These are phyloP conservation scores for Podospora bellae-mahoneyi DNA, from an alignment of 495 filamentous ascomycete genomes.

Conservation along the genomic window DNA sequence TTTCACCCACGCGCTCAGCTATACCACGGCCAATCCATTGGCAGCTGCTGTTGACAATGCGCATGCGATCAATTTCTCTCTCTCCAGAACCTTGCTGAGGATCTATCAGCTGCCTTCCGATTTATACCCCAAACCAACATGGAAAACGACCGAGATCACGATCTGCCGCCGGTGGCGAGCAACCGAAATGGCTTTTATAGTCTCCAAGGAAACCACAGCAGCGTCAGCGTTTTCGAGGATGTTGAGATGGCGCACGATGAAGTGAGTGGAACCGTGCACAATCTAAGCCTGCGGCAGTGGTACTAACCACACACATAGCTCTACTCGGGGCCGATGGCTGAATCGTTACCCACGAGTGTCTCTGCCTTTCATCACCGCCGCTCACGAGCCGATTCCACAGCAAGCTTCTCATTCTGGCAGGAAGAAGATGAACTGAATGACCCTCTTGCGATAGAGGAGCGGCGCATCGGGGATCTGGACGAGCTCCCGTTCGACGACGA, in stretches of 20 bases:
- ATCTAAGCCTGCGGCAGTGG: slow-evolving; percentile 5
- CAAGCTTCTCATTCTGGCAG: slow-evolving; percentile 89
- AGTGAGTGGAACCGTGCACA: slow-evolving; percentile 43
- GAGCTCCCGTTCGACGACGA: slow-evolving; percentile 42
- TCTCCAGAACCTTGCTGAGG: not conserved
- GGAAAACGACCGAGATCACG: slow-evolving; percentile 26
- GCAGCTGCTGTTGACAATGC: not conserved
- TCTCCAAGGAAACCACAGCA: slow-evolving; percentile 74
- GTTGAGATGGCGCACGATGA: slow-evolving; percentile 99
- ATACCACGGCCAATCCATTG: not conserved
- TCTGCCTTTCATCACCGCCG: slow-evolving; percentile 83
- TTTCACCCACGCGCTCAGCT: not conserved
- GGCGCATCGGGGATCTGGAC: slow-evolving; percentile 32
- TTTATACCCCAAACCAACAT: slow-evolving; percentile 22
- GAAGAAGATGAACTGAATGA: slow-evolving; percentile 52
- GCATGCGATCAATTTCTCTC: not conserved
- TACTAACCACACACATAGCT: slow-evolving; percentile 53
- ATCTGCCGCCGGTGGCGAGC: slow-evolving; percentile 30
- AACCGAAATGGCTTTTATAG: slow-evolving; percentile 48
- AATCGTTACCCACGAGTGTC: slow-evolving; percentile 87
- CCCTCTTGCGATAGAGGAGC: slow-evolving; percentile 3
- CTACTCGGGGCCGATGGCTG: slow-evolving; percentile 88
- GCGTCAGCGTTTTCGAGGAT: slow-evolving; percentile 79
- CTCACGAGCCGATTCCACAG: slow-evolving; percentile 71
- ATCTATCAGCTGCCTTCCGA: slow-evolving; percentile 14